These are phyloP conservation scores for Corniculantispora saksenae DNA, from an alignment of 2,329 filamentous ascomycete species.

Conservation along the genomic window DNA sequence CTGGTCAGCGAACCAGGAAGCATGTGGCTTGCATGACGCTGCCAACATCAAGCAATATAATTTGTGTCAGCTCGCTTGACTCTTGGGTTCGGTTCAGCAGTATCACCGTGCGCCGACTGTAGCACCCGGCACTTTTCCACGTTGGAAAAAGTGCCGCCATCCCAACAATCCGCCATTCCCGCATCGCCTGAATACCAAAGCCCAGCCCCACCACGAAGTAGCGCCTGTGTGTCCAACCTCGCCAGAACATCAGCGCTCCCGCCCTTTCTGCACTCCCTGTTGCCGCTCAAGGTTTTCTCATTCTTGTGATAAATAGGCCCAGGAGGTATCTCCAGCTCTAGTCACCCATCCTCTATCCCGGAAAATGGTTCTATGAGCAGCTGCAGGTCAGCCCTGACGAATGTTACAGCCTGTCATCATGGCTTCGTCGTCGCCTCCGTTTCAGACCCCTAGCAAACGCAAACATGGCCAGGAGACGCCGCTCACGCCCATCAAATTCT, in stretches of 20 bases:
- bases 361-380: slow-evolving; percentile 6
- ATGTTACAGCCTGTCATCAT: slow-evolving; percentile 1
- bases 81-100: not conserved
- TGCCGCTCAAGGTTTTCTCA: not conserved
- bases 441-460: slow-evolving; percentile 44
- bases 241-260: slow-evolving; percentile 2
- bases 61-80: not conserved
- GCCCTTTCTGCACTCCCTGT: not conserved
- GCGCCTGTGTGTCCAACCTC: slow-evolving; percentile 10
- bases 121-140: not conserved
- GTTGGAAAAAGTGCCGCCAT: not conserved
- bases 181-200: slow-evolving; percentile 3
- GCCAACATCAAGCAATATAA: slow-evolving; percentile 1
- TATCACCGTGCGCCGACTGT: not conserved
- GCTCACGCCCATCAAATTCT: slow-evolving; percentile 43
- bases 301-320: not conserved
- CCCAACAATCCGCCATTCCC: not conserved
- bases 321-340: not conserved
- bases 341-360: not conserved
- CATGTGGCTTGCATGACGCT: not conserved
- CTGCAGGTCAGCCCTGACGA: slow-evolving; percentile 1
- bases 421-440: slow-evolving; percentile 14
- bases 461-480: slow-evolving; percentile 43
- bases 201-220: slow-evolving; percentile 11
- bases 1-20: not conserved